Conservation (phyloP, 192 early-diverging fungal species). For the Rhizoclosmatium sp. region DNA sequence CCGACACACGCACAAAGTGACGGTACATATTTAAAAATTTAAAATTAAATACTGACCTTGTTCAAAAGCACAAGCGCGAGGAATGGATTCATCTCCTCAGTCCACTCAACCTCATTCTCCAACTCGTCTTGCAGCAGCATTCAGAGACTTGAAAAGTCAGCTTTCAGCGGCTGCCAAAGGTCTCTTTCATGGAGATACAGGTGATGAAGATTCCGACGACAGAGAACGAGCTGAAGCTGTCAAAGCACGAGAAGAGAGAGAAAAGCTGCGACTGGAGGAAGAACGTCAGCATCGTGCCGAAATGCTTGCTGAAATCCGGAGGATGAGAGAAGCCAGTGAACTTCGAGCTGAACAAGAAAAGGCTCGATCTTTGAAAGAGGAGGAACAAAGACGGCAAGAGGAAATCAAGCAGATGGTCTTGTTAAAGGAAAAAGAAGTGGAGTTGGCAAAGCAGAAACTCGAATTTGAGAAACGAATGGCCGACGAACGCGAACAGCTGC, state of each 20-base stretch:
- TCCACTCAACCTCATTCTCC: neutral
- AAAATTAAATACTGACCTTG: no score
- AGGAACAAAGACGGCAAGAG: conserved; percentile 11
- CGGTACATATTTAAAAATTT: no score
- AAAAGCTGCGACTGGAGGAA: conserved; percentile 22
- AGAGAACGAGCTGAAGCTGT: neutral
- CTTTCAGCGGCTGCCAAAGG: neutral
- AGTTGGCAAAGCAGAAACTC: conserved; percentile 15
- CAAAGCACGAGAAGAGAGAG: neutral
- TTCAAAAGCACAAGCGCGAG: no score
- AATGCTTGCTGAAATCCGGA: conserved; percentile 19
- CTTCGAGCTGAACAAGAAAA: conserved; percentile 14
- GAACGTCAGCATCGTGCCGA: conserved; percentile 13
- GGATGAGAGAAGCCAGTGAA: conserved; percentile 31
- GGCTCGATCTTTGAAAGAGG: neutral
- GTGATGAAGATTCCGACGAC: neutral
- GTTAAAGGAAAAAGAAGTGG: conserved; percentile 8
- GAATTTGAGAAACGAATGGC: conserved; percentile 22
- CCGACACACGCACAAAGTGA: no score
- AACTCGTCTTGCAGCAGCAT: neutral
- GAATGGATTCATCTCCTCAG: no score
- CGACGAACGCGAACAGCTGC: neutral
- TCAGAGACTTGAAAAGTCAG: conserved; percentile 2
- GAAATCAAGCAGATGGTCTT: neutral
- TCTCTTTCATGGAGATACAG: neutral